Conservation (phyloP, 306 rosid genomes). For the Erythrophleum fordii region DNA sequence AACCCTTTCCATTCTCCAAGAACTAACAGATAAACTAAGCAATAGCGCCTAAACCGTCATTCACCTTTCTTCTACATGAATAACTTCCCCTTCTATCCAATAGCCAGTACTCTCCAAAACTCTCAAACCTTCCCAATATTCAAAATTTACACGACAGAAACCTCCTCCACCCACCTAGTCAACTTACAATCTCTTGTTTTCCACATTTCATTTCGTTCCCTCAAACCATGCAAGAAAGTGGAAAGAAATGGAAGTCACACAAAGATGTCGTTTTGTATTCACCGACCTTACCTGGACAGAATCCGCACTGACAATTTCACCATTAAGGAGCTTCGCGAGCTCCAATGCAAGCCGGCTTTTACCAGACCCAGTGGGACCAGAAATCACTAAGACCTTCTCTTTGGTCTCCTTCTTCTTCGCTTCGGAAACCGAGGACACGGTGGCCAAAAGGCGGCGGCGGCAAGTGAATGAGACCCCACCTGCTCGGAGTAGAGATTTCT, state of each 20-base stretch:
- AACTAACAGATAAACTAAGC: neutral
- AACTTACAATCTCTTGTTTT: neutral
- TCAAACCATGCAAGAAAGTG: neutral
- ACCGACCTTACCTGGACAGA: conserved; percentile 75
- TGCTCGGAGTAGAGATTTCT: conserved; percentile 40
- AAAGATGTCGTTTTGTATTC: neutral
- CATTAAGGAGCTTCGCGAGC: conserved; percentile 86
- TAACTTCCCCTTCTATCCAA: neutral
- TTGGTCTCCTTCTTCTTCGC: conserved; percentile 45
- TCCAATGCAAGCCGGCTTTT: conserved; percentile 84
- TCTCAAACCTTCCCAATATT: neutral
- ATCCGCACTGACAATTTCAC: conserved; percentile 92
- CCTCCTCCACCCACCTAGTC: neutral
- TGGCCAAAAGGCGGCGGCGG: conserved; percentile 50
- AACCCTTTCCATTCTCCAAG: neutral
- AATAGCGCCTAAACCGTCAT: neutral
- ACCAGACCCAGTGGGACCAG: conserved; percentile 96
- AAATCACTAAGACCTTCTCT: conserved; percentile 77
- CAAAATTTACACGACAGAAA: neutral
- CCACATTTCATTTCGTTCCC: neutral
- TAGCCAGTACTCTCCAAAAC: neutral
- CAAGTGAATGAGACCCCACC: conserved; percentile 26
- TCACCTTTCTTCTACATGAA: neutral
- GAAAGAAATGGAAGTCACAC: neutral
- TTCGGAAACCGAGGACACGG: conserved; percentile 45